A percentile compares a stretch with the other conserved stretches of the same genome.
Evolutionary conservation across 1,139 yeast genomes (phyloP).

Genomic region (Hemisphaericaspora subhashii): DNA sequence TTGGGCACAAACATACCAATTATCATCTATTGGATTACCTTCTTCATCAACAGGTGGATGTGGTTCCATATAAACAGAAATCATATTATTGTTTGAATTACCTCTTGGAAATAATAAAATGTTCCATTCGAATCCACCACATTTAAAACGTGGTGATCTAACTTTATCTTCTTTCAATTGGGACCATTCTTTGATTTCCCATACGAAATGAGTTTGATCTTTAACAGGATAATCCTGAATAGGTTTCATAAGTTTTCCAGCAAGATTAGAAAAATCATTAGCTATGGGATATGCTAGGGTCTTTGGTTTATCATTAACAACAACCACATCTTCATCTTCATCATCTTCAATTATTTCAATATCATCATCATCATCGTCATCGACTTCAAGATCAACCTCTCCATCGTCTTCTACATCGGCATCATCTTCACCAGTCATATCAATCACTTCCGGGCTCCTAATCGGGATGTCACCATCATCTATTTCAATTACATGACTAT

Average conservation of each 20-base stretch:
- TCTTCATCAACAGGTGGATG: slow-evolving; percentile 42
- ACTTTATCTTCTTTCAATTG: slow-evolving; percentile 47
- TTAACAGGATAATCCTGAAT: slow-evolving; percentile 45
- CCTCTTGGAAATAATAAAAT: slow-evolving; percentile 78
- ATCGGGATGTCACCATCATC: slow-evolving; percentile 7
- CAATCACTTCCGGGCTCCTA: slow-evolving; percentile 12
- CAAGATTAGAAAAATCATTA: slow-evolving; percentile 29
- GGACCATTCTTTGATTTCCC: slow-evolving; percentile 75
- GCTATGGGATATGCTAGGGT: slow-evolving; percentile 24
- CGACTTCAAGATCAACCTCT: slow-evolving; percentile 8
- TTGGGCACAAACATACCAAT: slow-evolving; percentile 89
- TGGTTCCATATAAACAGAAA: slow-evolving; percentile 68
- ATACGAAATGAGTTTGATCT: slow-evolving; percentile 52
- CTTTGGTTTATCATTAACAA: slow-evolving; percentile 4
- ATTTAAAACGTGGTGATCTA: slow-evolving; percentile 54
- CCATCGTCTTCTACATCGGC: slow-evolving; percentile 5
- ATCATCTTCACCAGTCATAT: slow-evolving; percentile 12
- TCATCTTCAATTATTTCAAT: slow-evolving; percentile 8
- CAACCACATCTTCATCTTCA: slow-evolving; percentile 6
- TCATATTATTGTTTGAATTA: slow-evolving; percentile 44
- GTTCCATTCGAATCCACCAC: slow-evolving; percentile 76
- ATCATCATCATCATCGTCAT: slow-evolving; percentile 6
- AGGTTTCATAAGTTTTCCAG: slow-evolving; percentile 38
- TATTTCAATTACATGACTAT: slow-evolving; percentile 6
- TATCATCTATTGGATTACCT: slow-evolving; percentile 32